Base-by-base conservation (phyloP, 495 filamentous ascomycete genomes). In the Cetradonia linearis region DNA sequence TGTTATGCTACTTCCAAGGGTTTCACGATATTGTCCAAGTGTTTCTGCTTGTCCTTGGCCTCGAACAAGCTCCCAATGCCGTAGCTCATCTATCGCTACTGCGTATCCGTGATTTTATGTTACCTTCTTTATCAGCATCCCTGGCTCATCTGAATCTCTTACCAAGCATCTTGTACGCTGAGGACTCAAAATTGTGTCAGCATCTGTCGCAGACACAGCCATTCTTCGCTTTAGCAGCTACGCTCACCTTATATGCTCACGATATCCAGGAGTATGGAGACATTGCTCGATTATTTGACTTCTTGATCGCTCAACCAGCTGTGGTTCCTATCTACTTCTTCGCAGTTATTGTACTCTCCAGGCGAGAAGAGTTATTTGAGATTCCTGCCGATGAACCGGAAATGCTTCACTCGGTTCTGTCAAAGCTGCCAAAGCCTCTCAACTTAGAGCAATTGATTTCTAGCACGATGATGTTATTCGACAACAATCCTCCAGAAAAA, bases 11-110 rank as follows among this genome's bases (percentile, higher is more conserved):
- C 73, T 97, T 97, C 74, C 93, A 98, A 77, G 93, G 93, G 62
- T 98, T 95, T 72, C 93, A 98, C 69, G 93, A 98, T 72, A 96
- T 98, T 67, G 92, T 87, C 63, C 94, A 97, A 70, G 93, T 98
- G n/a, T 77, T 98, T 50, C 81, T 96, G 5, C 79, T 98, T 18
- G 89, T 95, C 8, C 76, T 97, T 3, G 86, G 84, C 23, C 70
- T 74, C 37, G 77, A 81, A 6, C 60, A 74, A n/a, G 71, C 77
- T 4, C 67, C 76, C 31, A 65, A 72, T 3, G 83, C 86, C 33
- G 83, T 95, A 16, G 76, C 86, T 36, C 86, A 84, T 25, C 82
- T 98, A 57, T 95, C 91, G 3, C 80, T 91, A 25, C 78, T 97
- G 23, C 85, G 88, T 52, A 96, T 97, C 68, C 83, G 93, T 54